Evolutionary conservation across 2,329 filamentous ascomycete species (phyloP), one percentile per base, ranked within the genome.

Genomic region (Plenodomus biglobosus): DNA sequence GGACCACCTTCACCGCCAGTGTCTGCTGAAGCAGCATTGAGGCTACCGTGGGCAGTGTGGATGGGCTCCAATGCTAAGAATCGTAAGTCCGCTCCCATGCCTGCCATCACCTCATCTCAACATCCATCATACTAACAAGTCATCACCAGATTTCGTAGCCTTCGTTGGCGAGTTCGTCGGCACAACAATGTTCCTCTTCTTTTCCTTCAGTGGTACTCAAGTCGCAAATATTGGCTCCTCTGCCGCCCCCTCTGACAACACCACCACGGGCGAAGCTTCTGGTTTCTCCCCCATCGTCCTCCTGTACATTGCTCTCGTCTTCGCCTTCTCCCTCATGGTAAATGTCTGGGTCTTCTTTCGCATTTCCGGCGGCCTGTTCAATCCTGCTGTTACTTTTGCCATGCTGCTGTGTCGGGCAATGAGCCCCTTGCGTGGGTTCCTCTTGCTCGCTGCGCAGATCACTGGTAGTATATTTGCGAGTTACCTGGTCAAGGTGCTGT

Each of bases 221-320:
- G 73, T 76, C n/a, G 74, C 75, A 18, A 76, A 76, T 55, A 72
- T 80, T 16, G 76, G 73, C 27, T 80, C 76, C 44, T 66, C 65
- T 22, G 68, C 74, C 48, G 72, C 48, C 3, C 38, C 49, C 1
- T 53, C 56, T 38, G 66, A 70, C 17, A 55, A 54, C 15, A 76
- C 76, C 1, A 78, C 76, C 0, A 75, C 76, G 0, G 72, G 73
- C 44, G 74, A 68, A 10, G 60, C 68, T 1, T 76, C 75, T 0
- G 75, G 74, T 8, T 77, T 77, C 55, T 72, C 75, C n/a, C 67
- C 75, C 13, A 61, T 66, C 3, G 75, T 75, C 3, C 65, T 72
- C 30, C 63, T 73, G 16, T 75, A 70, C 50, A 70, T 73, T 21
- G 57, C 66, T 3, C 59, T 73, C 3, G 60, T 66, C 39, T 73